These are phyloP conservation scores for Lepidium sativum DNA, from an alignment of 345 rosid species.

Conservation along the genomic window DNA sequence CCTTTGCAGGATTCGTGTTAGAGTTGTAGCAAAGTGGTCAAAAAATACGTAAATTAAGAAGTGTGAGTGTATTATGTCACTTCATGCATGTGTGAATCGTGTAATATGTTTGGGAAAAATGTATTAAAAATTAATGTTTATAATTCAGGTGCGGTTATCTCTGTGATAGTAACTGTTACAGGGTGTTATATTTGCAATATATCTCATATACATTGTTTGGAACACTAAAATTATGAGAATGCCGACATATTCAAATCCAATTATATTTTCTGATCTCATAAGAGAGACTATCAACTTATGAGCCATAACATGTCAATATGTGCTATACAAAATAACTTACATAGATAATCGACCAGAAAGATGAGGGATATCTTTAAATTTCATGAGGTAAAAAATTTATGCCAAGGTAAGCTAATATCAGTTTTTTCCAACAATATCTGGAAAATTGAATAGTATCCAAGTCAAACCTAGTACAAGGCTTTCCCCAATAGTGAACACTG, in stretches of 20 bases:
- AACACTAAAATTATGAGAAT: background rate
- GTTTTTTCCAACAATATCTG: background rate
- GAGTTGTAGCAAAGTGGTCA: conserved; percentile 52
- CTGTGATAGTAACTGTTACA: conserved; percentile 30
- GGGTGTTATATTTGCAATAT: background rate
- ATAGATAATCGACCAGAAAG: background rate
- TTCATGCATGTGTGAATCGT: conserved; percentile 29
- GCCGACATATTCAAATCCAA: background rate
- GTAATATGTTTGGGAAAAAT: conserved; percentile 22
- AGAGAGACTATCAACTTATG: background rate
- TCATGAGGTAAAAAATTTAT: too few species aligned
- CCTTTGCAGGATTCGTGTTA: conserved; percentile 71
- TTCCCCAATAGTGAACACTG: background rate
- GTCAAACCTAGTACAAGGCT: conserved; percentile 28
- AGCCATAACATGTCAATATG: background rate
- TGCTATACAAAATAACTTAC: background rate
- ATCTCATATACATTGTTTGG: background rate
- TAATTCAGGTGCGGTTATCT: conserved; percentile 12
- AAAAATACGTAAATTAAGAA: conserved; percentile 18
- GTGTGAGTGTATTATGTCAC: conserved; percentile 20
- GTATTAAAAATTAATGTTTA: conserved; percentile 23
- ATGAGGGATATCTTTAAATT: too few species aligned
- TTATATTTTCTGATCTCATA: background rate
- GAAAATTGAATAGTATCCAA: background rate
- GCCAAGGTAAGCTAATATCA: conserved; percentile 6